Percentiles rank a stretch among this genome's conserved stretches.
These are phyloP conservation scores for Cairneyella variabilis DNA, from an alignment of 495 filamentous ascomycete genomes.

Conservation along the genomic window DNA sequence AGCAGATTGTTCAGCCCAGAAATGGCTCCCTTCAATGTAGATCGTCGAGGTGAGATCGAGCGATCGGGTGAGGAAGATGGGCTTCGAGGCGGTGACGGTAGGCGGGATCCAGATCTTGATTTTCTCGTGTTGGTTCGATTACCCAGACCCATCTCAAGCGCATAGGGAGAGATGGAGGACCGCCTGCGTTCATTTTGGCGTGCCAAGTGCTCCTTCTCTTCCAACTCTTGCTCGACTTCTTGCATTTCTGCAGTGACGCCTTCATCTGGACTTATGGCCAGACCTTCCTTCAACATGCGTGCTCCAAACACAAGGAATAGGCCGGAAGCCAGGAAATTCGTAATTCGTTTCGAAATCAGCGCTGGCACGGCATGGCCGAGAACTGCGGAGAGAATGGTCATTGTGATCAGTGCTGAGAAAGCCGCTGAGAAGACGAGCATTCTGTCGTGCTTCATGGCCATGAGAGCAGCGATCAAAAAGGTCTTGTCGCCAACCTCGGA, in stretches of 20 bases:
- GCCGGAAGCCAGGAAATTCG: slow-evolving; percentile 76
- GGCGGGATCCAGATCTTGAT: slow-evolving; percentile 55
- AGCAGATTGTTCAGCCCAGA: slow-evolving; percentile 79
- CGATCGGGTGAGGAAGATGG: slow-evolving; percentile 54
- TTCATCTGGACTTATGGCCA: slow-evolving; percentile 80
- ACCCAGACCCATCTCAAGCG: slow-evolving; percentile 59
- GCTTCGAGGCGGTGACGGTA: slow-evolving; percentile 56
- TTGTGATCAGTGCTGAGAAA: slow-evolving; percentile 82
- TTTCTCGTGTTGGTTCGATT: slow-evolving; percentile 39
- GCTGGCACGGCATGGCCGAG: slow-evolving; percentile 91
- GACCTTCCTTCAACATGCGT: slow-evolving; percentile 81
- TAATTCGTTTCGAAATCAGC: slow-evolving; percentile 82
- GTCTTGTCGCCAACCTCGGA: slow-evolving; percentile 99
- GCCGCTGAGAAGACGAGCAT: slow-evolving; percentile 91
- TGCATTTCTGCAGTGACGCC: slow-evolving; percentile 94
- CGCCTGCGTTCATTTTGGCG: slow-evolving; percentile 48
- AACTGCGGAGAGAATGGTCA: slow-evolving; percentile 97
- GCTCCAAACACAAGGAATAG: slow-evolving; percentile 88
- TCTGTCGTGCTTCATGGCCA: slow-evolving; percentile 98
- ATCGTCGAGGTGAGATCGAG: slow-evolving; percentile 37
- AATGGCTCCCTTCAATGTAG: slow-evolving; percentile 32
- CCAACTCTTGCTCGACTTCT: slow-evolving; percentile 91
- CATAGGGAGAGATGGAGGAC: slow-evolving; percentile 58
- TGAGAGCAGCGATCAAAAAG: slow-evolving; percentile 92
- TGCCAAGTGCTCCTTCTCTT: slow-evolving; percentile 82